Evolutionary conservation across 1,139 yeast species (phyloP).

Genomic region (Kluyveromyces sp.): DNA sequence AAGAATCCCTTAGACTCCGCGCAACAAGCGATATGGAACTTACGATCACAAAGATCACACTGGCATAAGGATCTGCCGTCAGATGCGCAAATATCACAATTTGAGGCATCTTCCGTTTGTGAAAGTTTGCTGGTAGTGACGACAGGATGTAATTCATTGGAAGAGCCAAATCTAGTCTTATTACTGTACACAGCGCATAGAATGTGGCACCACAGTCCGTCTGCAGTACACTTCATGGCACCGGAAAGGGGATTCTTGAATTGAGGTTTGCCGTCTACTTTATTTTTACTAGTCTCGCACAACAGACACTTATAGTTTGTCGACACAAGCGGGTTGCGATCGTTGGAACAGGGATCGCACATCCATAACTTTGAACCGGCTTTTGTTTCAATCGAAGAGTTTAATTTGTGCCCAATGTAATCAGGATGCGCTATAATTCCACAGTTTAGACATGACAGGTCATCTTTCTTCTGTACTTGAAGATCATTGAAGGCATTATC

Average conservation of each 20-base stretch:
- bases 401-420: conserved; percentile 52
- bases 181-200: conserved; percentile 59
- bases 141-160: conserved; percentile 41
- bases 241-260: conserved; percentile 44
- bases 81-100: conserved; percentile 39
- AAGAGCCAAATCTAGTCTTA: conserved; percentile 38
- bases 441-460: conserved; percentile 54
- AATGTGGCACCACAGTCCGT: conserved; percentile 77
- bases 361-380: conserved; percentile 46
- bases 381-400: neutral
- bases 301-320: conserved; percentile 58
- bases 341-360: conserved; percentile 79
- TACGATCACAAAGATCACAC: conserved; percentile 39
- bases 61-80: conserved; percentile 37
- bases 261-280: conserved; percentile 41
- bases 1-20: conserved; percentile 40
- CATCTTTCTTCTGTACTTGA: conserved; percentile 33
- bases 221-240: conserved; percentile 62
- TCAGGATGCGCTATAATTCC: conserved; percentile 63
- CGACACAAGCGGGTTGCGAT: conserved; percentile 51
- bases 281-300: conserved; percentile 49
- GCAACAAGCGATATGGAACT: conserved; percentile 65
- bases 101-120: conserved; percentile 19
- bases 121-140: conserved; percentile 27
- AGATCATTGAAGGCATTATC: too few relatives aligned